phyloP scores from a whole-genome alignment of 192 early-diverging fungal species.

The Coemansia sp. region DNA sequence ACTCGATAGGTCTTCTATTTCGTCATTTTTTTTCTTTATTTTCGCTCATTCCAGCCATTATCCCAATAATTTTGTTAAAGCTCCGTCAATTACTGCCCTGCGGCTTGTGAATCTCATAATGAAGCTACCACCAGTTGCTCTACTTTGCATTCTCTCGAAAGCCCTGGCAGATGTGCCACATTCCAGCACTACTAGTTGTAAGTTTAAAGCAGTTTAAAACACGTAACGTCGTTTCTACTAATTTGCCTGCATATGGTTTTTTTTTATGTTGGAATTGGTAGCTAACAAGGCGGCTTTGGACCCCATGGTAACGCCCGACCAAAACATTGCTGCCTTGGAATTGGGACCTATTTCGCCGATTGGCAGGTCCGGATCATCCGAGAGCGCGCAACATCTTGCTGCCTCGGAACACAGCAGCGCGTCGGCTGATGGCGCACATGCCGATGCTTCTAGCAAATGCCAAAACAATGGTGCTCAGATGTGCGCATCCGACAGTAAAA shows the following conservation, averaged over 20 bases:
- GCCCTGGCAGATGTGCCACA: background rate
- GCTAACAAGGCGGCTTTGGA: background rate
- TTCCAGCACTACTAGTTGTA: conserved; percentile 3
- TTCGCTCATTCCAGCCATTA: background rate
- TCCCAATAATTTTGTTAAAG: too few species aligned
- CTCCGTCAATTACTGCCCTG: too few species aligned
- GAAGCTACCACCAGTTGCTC: conserved; percentile 6
- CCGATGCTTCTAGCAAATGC: background rate
- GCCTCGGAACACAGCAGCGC: background rate
- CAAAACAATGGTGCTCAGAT: conserved; percentile 2
- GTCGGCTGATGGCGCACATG: background rate
- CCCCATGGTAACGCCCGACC: background rate
- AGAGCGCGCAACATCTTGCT: background rate
- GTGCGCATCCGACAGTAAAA: conserved; percentile 1
- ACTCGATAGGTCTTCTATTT: background rate
- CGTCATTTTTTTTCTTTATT: conserved; percentile 1
- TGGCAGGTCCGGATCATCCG: background rate
- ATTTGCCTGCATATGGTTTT: too few species aligned
- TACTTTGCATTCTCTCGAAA: conserved; percentile 1
- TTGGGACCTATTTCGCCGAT: background rate
- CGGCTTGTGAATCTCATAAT: background rate
- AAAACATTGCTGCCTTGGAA: background rate
- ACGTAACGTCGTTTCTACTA: too few species aligned
- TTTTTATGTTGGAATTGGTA: background rate
- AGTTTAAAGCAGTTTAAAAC: background rate